Conservation (phyloP, 106 monocot species). For the Ottelia alismoides region DNA sequence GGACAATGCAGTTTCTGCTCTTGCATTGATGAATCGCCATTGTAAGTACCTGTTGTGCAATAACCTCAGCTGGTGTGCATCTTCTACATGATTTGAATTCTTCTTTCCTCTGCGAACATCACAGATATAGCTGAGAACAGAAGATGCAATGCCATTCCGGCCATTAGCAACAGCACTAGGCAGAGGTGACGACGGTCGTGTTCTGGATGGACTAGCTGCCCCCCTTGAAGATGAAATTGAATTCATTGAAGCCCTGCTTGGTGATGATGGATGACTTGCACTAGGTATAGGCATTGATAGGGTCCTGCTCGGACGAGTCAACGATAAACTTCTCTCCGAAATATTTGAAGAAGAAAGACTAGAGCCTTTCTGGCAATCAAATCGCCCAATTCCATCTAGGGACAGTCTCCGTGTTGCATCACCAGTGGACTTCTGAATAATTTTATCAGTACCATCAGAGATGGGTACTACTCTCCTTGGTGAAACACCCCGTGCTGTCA, state of each 20-base stretch:
- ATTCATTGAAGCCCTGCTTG: conserved; percentile 21
- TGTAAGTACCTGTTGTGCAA: conserved; percentile 55
- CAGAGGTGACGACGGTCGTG: conserved; percentile 38
- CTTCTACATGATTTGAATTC: conserved; percentile 37
- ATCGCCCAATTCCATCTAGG: conserved; percentile 10
- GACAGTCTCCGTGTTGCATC: conserved; percentile 10
- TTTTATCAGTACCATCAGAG: conserved; percentile 12
- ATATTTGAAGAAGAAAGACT: conserved; percentile 6
- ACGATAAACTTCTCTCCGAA: conserved; percentile 6
- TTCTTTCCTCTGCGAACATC: conserved; percentile 45
- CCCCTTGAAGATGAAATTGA: conserved; percentile 6
- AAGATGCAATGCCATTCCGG: conserved; percentile 20
- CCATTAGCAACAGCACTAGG: conserved; percentile 13
- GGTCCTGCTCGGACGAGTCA: conserved; percentile 21
- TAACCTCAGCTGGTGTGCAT: conserved; percentile 64
- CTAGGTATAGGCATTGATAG: conserved; percentile 18
- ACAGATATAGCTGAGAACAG: conserved; percentile 29
- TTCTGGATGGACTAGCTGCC: conserved; percentile 19
- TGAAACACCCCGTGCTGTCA: conserved; percentile 29
- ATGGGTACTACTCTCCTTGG: conserved; percentile 17
- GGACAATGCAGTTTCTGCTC: conserved; percentile 25
- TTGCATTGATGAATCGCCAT: conserved; percentile 77
- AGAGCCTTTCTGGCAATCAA: background rate
- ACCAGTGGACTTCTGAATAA: conserved; percentile 10
- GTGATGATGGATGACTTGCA: conserved; percentile 33